Conservation (phyloP, 371 early-diverging fungal genomes). For the Choanephora cucurbitarum region DNA sequence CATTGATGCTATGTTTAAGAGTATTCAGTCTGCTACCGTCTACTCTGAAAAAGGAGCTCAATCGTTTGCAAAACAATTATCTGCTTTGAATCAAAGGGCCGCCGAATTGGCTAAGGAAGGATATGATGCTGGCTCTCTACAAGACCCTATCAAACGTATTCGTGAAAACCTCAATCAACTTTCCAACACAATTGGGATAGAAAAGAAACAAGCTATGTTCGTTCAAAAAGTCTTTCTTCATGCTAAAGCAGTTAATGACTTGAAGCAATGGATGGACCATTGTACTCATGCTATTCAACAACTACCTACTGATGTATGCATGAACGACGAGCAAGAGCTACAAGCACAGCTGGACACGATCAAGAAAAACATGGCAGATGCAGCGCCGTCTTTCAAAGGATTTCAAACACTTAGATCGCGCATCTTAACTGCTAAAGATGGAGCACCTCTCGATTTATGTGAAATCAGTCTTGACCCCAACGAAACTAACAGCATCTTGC, state of each 20-base stretch:
- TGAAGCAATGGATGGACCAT: constrained; percentile 47
- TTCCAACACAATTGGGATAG: constrained; percentile 20
- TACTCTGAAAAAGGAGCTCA: constrained; percentile 26
- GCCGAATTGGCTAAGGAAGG: constrained; percentile 25
- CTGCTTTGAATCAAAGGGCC: constrained; percentile 23
- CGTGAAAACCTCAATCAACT: constrained; percentile 31
- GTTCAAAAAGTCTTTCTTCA: constrained; percentile 37
- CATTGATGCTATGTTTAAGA: constrained; percentile 23
- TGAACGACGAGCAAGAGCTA: constrained; percentile 44
- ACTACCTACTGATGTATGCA: constrained; percentile 41
- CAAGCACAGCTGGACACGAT: constrained; percentile 36
- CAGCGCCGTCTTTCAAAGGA: constrained; percentile 40
- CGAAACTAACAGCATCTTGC: constrained; percentile 27
- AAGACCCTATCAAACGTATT: constrained; percentile 28
- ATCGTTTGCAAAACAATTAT: constrained; percentile 23
- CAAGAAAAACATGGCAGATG: constrained; percentile 37
- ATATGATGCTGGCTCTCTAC: constrained; percentile 26
- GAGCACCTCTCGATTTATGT: constrained; percentile 21
- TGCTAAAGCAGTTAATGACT: constrained; percentile 40
- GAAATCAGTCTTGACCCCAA: constrained; percentile 29
- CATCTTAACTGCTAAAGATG: constrained; percentile 34
- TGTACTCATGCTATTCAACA: constrained; percentile 42
- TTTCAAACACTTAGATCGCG: constrained; percentile 42
- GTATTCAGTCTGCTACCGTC: constrained; percentile 15
- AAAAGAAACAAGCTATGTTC: constrained; percentile 41